Conservation (phyloP, 805 yeast species). For the Wickerhamiella sergipiensis region DNA sequence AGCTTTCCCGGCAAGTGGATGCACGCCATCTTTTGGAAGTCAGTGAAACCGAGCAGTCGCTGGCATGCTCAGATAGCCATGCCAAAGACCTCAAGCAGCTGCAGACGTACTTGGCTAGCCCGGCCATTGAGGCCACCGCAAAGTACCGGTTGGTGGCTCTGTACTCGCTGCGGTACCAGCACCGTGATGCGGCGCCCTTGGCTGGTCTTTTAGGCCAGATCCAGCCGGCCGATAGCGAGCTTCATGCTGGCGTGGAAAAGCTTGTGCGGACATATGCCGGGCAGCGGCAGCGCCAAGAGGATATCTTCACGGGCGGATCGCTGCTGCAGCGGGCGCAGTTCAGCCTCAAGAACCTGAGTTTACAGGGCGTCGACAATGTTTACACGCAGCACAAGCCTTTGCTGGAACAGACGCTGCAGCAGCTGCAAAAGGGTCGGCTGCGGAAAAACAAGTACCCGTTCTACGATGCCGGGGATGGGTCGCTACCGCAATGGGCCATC, state of each 20-base stretch:
- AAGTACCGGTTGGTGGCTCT: constrained; percentile 64
- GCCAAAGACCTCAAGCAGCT: constrained; percentile 42
- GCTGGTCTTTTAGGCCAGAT: constrained; percentile 14
- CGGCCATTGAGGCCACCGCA: constrained; percentile 32
- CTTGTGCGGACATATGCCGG: constrained; percentile 34
- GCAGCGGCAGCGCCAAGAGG: constrained; percentile 30
- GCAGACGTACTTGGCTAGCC: constrained; percentile 36
- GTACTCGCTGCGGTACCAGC: constrained; percentile 53
- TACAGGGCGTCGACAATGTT: constrained; percentile 35
- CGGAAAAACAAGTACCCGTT: constrained; percentile 31
- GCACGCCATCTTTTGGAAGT: constrained; percentile 56
- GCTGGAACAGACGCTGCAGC: constrained; percentile 35
- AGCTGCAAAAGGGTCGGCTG: constrained; percentile 31
- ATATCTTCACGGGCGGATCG: constrained; percentile 26
- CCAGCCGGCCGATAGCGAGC: constrained; percentile 20
- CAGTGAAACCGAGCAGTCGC: constrained; percentile 79
- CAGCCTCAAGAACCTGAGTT: constrained; percentile 28
- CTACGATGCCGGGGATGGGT: constrained; percentile 26
- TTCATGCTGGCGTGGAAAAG: constrained; percentile 32
- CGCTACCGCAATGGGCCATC: constrained; percentile 18
- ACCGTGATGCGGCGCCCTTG: constrained; percentile 8
- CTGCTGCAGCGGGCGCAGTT: constrained; percentile 29
- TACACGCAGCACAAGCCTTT: constrained; percentile 88
- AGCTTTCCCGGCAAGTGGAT: constrained; percentile 63
- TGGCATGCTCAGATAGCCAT: constrained; percentile 54